phyloP scores from a whole-genome alignment of 83 land plant genomes.

The Picea abies region DNA sequence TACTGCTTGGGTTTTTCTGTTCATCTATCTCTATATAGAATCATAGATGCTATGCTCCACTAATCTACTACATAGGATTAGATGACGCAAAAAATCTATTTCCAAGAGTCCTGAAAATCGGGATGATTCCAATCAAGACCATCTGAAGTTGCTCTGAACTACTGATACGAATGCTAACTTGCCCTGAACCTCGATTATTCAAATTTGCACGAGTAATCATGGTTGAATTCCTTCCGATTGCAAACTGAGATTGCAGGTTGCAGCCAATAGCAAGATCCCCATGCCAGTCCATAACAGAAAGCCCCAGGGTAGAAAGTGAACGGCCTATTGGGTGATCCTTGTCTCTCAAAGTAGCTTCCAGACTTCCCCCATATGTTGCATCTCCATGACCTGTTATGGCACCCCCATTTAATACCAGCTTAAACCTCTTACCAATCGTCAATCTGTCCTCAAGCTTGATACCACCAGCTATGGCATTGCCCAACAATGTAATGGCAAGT shows the following conservation, averaged over 20 bases:
- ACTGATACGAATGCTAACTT: conserved; percentile 70
- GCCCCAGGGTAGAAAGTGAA: conserved; percentile 40
- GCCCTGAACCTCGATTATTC: conserved; percentile 85
- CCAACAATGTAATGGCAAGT: conserved; percentile 69
- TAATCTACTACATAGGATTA: no score
- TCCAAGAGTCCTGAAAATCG: conserved; percentile 41
- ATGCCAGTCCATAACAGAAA: conserved; percentile 95
- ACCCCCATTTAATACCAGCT: conserved; percentile 69
- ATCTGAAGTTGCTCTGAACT: conserved; percentile 82
- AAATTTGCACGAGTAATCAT: conserved; percentile 67
- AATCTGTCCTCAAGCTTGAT: conserved; percentile 78
- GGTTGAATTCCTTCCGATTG: conserved; percentile 48
- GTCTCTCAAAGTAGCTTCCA: conserved; percentile 59
- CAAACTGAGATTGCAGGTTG: conserved; percentile 64
- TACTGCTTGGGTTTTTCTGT: no score
- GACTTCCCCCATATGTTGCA: conserved; percentile 79
- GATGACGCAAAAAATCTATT: no score
- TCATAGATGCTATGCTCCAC: no score
- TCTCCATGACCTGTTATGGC: conserved; percentile 69
- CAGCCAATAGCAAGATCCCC: conserved; percentile 92
- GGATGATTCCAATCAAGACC: conserved; percentile 58
- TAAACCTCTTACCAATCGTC: conserved; percentile 64
- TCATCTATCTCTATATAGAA: no score
- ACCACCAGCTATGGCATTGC: conserved; percentile 76
- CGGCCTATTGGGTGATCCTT: conserved; percentile 3